A percentile compares a stretch with the other conserved stretches of the same genome.
Conservation (phyloP, 768 basidiomycete genomes). For the Mycena venus region DNA sequence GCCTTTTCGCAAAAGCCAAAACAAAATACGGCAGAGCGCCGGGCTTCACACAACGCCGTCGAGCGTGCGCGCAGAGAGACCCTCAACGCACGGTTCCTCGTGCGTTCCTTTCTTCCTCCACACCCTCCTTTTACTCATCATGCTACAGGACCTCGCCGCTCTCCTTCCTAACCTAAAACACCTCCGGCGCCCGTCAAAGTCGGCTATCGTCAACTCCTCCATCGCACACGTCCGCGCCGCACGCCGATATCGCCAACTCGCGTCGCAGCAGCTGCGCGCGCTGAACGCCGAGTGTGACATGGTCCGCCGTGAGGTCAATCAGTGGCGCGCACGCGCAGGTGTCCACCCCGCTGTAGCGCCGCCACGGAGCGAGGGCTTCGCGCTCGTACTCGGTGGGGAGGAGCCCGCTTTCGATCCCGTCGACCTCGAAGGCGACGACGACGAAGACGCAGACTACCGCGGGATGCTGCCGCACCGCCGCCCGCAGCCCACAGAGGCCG, state of each 20-base stretch:
- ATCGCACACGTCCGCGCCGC: constrained; percentile 74
- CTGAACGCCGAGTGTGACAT: constrained; percentile 54
- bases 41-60: constrained; percentile 85
- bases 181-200: constrained; percentile 81
- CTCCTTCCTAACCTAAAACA: constrained; percentile 77
- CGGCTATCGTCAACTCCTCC: constrained; percentile 83
- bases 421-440: constrained; percentile 54
- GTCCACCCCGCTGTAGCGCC: constrained; percentile 47
- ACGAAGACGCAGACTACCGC: constrained; percentile 12
- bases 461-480: not conserved
- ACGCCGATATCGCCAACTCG: constrained; percentile 72
- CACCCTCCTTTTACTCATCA: constrained; percentile 29
- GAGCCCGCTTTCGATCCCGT: constrained; percentile 59
- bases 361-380: constrained; percentile 63
- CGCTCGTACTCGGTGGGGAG: constrained; percentile 62
- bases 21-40: constrained; percentile 73
- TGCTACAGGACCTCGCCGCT: constrained; percentile 68
- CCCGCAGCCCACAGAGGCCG: constrained; percentile 9
- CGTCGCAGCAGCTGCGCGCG: constrained; percentile 57
- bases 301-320: constrained; percentile 34
- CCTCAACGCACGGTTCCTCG: constrained; percentile 78
- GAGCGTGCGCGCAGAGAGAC: constrained; percentile 82
- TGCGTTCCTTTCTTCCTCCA: constrained; percentile 39
- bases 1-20: constrained; percentile 47
- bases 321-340: constrained; percentile 30